Base-by-base conservation (phyloP, 129 eudicot species). In the Deinandra increscens region DNA sequence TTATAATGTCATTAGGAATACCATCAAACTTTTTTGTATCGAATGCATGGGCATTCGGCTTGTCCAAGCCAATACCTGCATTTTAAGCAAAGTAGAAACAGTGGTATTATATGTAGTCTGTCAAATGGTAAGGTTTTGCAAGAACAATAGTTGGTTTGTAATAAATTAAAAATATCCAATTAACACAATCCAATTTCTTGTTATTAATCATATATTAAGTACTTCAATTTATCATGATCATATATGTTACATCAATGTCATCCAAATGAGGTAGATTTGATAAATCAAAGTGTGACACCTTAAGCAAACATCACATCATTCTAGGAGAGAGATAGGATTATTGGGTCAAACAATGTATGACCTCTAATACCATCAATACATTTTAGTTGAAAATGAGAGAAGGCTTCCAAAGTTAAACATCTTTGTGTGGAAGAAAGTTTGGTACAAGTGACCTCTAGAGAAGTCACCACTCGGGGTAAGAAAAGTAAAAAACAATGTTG, bases 11-110 rank as follows among this genome's bases (percentile, higher is more conserved):
- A 62, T 88, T 88, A 50, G 88, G 96, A 46, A 91, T 91, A 37
- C 85, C 82, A 76, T 91, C 98, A 64, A 91, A 91, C 69, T 91
- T 96, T 70, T 94, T 73, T 8, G 96, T 91, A 72, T 91, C 98
- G 81, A 91, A 91, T 26, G 96, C 98, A 96, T 96, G 88, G 18
- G 81, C 75, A 66, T 91, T 91, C 22, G 94, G 87, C 80, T 88
- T 82, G 56, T 88, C 98, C 53, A 88, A 69, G 23, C 98, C 98
- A 19, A 91, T 80, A 66, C 98, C 97, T 91, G 37, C 79, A 74
- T 53, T 64, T 37, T 10, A 51, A 19, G 26, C 42, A 23, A 41
- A 50, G 14, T 46, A n/a, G 20, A 20, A 50, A 22, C 41, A 15
- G n/a, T n/a, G 22, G 12, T 60, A n/a, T 13, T 60, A 14, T 33